Evolutionary conservation across 2,329 filamentous ascomycete species (phyloP), one percentile per base, ranked within the genome.

Genomic region (Trichoderma sp.): DNA sequence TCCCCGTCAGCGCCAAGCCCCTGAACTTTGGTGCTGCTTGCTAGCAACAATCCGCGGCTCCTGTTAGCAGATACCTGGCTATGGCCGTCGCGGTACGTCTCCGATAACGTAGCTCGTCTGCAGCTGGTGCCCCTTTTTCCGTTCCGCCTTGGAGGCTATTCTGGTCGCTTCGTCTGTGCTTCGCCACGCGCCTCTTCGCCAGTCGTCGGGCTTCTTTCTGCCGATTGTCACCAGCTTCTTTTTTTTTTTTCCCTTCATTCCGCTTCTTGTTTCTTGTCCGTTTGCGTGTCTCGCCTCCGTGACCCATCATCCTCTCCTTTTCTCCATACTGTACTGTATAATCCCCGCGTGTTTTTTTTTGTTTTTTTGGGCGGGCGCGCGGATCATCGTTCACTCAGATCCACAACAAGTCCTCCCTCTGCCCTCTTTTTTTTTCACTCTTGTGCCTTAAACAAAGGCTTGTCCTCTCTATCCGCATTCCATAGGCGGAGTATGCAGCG

Each of bases 401-500:
- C 58, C 66, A 58, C 66, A 58, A 59, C 57, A 48, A 32, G 45
- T 61, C 45, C 48, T 37, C 53, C 19, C 32, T 25, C 42, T 50
- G 17, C 35, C 29, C 34, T 54, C 53, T 54, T 37, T 52, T 45
- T 39, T 25, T 54, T 32, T 50, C 50, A 35, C 50, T 52, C n/a
- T 19, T 22, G 61, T 37, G 52, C 54, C 25, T 22, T 5, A 56
- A 42, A 58, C 27, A 37, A 61, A n/a, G 54, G 50, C 27, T 54
- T 19, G 15, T 32, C n/a, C 42, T 65, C 27, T 29, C 8, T n/a
- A n/a, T 27, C 17, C 29, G 48, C n/a, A 29, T 17, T 37, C 32
- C n/a, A 37, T 29, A 35, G 42, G 22, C 53, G 56, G 70, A 72
- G 66, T 66, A 76, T 76, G 76, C 73, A 64, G 59, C 25, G 58